These are phyloP conservation scores for Barbatosphaeria neglecta DNA, from an alignment of 495 filamentous ascomycete species.

Conservation along the genomic window DNA sequence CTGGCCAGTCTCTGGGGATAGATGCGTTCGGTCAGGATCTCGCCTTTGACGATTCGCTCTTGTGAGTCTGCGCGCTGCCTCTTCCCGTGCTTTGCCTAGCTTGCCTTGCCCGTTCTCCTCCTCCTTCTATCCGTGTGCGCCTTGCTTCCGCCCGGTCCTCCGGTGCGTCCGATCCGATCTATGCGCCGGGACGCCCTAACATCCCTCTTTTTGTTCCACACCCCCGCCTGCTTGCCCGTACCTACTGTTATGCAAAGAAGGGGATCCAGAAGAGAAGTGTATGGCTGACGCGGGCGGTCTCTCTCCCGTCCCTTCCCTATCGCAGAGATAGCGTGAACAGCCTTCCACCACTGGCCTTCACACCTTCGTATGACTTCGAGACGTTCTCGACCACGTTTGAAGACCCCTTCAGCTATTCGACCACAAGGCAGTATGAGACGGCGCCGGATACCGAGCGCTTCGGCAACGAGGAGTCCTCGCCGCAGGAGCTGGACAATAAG, in stretches of 20 bases:
- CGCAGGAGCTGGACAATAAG: slow-evolving; percentile 29
- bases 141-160: no score
- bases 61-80: slow-evolving; percentile 23
- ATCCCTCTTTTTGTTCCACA: no score
- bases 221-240: no score
- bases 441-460: slow-evolving; percentile 25
- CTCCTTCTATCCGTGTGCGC: no score
- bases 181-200: no score
- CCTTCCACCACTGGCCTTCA: slow-evolving; percentile 38
- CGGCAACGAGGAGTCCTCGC: slow-evolving; percentile 26
- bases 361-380: slow-evolving; percentile 44
- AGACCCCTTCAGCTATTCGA: slow-evolving; percentile 50
- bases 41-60: slow-evolving; percentile 34
- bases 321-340: slow-evolving; percentile 29
- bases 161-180: no score
- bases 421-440: slow-evolving; percentile 36
- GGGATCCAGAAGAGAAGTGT: no score
- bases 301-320: neutral
- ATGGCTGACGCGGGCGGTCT: slow-evolving; percentile 4
- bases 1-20: slow-evolving; percentile 18
- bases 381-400: slow-evolving; percentile 49
- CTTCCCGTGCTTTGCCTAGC: neutral
- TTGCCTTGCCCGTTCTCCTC: no score
- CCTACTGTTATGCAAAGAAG: no score
- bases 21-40: slow-evolving; percentile 29